A percentile compares a stretch with the other conserved stretches of the same genome.
Evolutionary conservation across 768 basidiomycete species (phyloP).

Genomic region (Lentinula sp.): DNA sequence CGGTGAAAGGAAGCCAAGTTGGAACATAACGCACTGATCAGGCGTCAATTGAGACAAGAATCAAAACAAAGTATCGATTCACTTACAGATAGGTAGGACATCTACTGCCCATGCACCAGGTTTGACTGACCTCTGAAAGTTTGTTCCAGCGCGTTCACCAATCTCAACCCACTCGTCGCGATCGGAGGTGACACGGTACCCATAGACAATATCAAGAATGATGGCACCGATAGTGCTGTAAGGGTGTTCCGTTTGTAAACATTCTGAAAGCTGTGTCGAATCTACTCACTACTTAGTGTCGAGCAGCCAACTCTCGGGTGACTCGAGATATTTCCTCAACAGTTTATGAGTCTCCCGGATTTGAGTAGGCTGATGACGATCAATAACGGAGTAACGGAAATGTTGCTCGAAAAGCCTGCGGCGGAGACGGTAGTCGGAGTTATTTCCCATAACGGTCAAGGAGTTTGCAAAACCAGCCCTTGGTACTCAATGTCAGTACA

Average conservation of each 20-base stretch:
- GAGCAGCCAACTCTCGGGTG: not conserved
- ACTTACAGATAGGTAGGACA: not conserved
- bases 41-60: not conserved
- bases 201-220: not conserved
- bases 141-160: not conserved
- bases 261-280: not conserved
- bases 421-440: not conserved
- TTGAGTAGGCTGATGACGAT: not conserved
- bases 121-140: not conserved
- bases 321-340: not conserved
- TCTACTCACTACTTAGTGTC: not conserved
- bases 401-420: not conserved
- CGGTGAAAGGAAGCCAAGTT: not conserved
- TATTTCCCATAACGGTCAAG: not conserved
- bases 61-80: not conserved
- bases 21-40: not conserved
- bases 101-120: constrained; percentile 1
- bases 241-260: not conserved
- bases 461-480: not conserved
- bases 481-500: not conserved
- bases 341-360: not conserved
- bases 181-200: not conserved
- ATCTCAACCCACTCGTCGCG: not conserved
- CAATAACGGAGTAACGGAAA: not conserved
- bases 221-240: not conserved